These are phyloP conservation scores for Paramicrosporidium saccamoebae DNA, from an alignment of 371 early-diverging fungal genomes.

Conservation along the genomic window DNA sequence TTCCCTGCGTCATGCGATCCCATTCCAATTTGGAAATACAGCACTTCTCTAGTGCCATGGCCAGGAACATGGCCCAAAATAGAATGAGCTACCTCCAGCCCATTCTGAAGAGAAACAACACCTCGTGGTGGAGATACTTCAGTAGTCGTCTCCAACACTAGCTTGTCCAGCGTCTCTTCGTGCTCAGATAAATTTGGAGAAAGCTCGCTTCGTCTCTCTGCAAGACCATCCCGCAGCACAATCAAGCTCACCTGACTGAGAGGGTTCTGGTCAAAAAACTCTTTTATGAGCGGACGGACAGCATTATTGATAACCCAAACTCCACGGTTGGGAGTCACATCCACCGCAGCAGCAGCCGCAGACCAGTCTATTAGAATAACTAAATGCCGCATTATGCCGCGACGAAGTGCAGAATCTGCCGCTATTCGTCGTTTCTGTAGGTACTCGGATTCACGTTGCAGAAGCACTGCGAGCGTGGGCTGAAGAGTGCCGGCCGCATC, in stretches of 20 bases:
- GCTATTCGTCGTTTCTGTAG: no score
- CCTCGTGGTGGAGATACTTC: no score
- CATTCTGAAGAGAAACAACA: constrained; percentile 66
- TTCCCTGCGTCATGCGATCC: constrained; percentile 73
- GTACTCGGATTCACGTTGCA: no score
- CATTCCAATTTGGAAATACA: constrained; percentile 46
- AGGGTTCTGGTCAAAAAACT: constrained; percentile 82
- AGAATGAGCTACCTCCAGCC: constrained; percentile 23
- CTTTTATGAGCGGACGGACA: constrained; percentile 35
- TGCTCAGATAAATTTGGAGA: constrained; percentile 13
- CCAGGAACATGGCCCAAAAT: constrained; percentile 39
- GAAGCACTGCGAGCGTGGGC: constrained; percentile 29
- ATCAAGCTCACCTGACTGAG: constrained; percentile 61
- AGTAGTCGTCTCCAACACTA: no score
- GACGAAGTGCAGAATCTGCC: constrained; percentile 49
- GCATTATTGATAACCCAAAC: constrained; percentile 19
- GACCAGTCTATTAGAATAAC: constrained; percentile 48
- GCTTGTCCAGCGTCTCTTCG: constrained; percentile 3
- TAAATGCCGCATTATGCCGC: constrained; percentile 72
- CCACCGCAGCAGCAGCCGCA: constrained; percentile 41
- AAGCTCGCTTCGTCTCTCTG: constrained; percentile 47
- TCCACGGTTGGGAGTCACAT: constrained; percentile 49
- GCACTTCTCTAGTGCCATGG: constrained; percentile 61
- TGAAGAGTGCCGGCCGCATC: constrained; percentile 54
- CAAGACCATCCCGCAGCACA: constrained; percentile 50